These are phyloP conservation scores for Austropuccinia psidii DNA, from an alignment of 1,284 basidiomycete genomes.

Conservation along the genomic window DNA sequence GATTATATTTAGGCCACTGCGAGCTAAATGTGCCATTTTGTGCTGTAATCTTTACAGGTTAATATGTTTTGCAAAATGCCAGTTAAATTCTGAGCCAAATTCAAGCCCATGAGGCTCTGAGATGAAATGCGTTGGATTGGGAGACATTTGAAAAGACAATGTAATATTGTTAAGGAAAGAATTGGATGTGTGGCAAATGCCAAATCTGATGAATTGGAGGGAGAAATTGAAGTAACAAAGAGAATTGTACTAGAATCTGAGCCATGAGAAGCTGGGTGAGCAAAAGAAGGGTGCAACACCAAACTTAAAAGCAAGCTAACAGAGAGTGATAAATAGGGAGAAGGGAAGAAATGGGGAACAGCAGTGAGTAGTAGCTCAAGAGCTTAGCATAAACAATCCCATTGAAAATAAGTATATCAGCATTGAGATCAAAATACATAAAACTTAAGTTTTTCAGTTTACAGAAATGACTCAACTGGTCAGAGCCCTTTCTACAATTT, in stretches of 20 bases:
- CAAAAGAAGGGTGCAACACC: constrained; percentile 1
- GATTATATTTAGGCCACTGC: not conserved
- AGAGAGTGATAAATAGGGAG: not conserved
- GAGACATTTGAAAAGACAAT: not conserved
- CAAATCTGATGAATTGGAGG: not conserved
- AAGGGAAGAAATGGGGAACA: constrained; percentile 9
- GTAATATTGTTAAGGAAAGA: not conserved
- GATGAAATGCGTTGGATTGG: not conserved
- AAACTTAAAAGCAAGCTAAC: not conserved
- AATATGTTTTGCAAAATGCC: not conserved
- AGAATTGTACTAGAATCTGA: not conserved
- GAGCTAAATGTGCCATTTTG: not conserved
- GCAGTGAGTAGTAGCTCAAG: constrained; percentile 10
- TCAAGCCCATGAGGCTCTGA: not conserved
- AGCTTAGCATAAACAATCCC: not conserved
- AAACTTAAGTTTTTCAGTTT: not conserved
- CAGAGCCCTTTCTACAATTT: constrained; percentile 4
- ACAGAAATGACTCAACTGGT: not conserved
- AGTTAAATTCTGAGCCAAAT: not conserved
- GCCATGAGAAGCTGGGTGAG: not conserved
- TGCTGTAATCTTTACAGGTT: not conserved
- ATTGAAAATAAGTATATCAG: not conserved
- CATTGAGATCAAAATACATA: not conserved
- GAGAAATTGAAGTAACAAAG: not conserved
- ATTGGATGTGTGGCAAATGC: not conserved